Evolutionary conservation across 2,329 filamentous ascomycete genomes (phyloP), one percentile per base, ranked within the genome.

Genomic region (Colletotrichum graminicola): DNA sequence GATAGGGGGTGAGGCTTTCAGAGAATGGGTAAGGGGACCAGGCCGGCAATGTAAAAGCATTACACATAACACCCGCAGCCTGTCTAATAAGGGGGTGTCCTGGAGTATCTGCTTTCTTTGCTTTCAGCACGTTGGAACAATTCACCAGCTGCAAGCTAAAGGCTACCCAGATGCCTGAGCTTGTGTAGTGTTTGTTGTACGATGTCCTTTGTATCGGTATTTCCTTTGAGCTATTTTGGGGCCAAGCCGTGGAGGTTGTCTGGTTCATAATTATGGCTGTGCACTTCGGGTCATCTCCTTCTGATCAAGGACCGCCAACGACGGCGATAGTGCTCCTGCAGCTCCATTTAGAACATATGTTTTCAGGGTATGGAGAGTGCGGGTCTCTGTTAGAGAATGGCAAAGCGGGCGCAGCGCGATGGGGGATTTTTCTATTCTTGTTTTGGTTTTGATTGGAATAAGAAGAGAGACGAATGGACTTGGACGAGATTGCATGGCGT

Each of bases 41-140:
- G 10, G 18, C 21, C 54, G 23, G 36, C 55, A 62, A 32, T 16
- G n/a, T 62, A 52, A 12, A 16, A 52, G 34, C 60, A 41, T 52
- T 52, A 52, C 34, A 32, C 45, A 52, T 26, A 3, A 21, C 23
- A 52, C 32, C 34, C 47, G 34, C 29, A 62, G 60, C 60, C 60
- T 23, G 16, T 52, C 14, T 23, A 52, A 41, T 18, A 62, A 62
- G n/a, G 39, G 39, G 59, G 29, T 41, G n/a, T 23, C 55, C 41
- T 41, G 32, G 60, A 45, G 34, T 62, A 26, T 52, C n/a, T 36
- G 47, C 23, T 36, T 41, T 41, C 49, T 62, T n/a, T 62, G 59
- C 59, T 51, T 51, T 62, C n/a, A 43, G 32, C 32, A 62, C n/a
- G 29, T 26, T 51, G 45, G 32, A 18, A 18, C 26, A 18, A 23